Base-by-base conservation (phyloP, 495 filamentous ascomycete genomes). In the Hamigera avellanea region DNA sequence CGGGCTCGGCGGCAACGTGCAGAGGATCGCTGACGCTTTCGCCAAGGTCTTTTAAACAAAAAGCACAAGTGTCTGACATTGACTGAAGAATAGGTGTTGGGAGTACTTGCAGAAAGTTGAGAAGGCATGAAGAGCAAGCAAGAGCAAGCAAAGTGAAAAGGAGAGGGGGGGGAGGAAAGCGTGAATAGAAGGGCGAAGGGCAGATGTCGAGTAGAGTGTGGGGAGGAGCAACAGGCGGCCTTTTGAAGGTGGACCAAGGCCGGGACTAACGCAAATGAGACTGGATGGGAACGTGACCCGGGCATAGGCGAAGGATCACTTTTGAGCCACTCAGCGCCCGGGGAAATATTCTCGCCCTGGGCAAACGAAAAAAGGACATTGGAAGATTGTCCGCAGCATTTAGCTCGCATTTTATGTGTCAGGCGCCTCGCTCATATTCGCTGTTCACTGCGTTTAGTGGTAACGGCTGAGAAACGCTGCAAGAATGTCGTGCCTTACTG, bases 21-120 rank as follows among this genome's bases (percentile, higher is more conserved):
- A 53, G 58, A 55, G 61, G 54, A 57, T 70, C 62, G 56, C 60
- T 69, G 64, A 62, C 62, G 52, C 57, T 64, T 64, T 69, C 61
- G 62, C 78, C 81, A 64, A 95, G 78, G 66, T 83, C 80, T 61
- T 88, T 86, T 61, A 95, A 75, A 75, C 88, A 95, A 57, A 95
- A 83, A 66, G 93, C 94, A 69, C 87, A 94, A 50, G 86, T 85
- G 59, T 93, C 86, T 66, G 83, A 83, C 86, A 91, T 89, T 54
- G 56, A 61, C 56, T 52, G 57, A 53, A 40, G 53, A 45, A 43
- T 43, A 45, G 35, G 47, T 55, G 46, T 44, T 50, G 57, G 50
- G 46, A 26, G 37, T 49, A 38, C 42, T 43, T 45, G 49, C 36
- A 32, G 37, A 53, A 41, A 44, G 56, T 46, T 49, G 43, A 53